Evolutionary conservation across 352 stramenopile species (phyloP), one percentile per base, ranked within the genome.

Genomic region (Phytophthora rubi): DNA sequence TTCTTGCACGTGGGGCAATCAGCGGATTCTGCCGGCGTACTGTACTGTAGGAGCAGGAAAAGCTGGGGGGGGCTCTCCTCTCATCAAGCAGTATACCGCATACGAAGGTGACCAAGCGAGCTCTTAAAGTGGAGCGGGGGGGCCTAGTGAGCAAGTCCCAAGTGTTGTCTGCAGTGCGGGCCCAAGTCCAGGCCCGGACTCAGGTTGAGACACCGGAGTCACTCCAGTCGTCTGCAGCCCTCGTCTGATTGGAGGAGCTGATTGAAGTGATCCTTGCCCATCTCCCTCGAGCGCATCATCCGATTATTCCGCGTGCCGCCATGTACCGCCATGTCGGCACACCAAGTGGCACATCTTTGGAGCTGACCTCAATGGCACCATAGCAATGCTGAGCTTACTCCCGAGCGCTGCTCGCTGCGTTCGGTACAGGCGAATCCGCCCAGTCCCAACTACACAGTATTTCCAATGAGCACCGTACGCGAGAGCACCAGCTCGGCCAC

Each of bases 311-410:
- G 49, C 18, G 35, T 44, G 10, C 35, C 37, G 12, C 4, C 37
- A 44, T 35, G 2, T 47, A 61, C 63, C 55, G 9, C 33, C 54
- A 52, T 44, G 42, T 28, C 54, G 23, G 47, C 28, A 53, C 54
- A 70, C 62, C 54, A 65, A 65, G 63, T 55, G 60, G 54, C 63
- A 52, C 56, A 69, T 63, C 53, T 62, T 69, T 69, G 62, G 44
- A 53, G 33, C 62, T 48, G 35, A 10, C 2, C 26, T 12, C 21
- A 26, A 9, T 23, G 26, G 52, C n/a, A n/a, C n/a, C n/a, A n/a
- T 48, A n/a, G 51, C 28, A 26, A 26, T 32, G 16, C 33, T 8
- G 33, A 39, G 33, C 33, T 55, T 18, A 62, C n/a, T 44, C 51
- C 37, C 16, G 6, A 45, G 51, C 47, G 53, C 52, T 42, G 61